Evolutionary conservation across 257 asterid species (phyloP), one percentile per base, ranked within the genome.

Genomic region (Osmanthus fragrans): DNA sequence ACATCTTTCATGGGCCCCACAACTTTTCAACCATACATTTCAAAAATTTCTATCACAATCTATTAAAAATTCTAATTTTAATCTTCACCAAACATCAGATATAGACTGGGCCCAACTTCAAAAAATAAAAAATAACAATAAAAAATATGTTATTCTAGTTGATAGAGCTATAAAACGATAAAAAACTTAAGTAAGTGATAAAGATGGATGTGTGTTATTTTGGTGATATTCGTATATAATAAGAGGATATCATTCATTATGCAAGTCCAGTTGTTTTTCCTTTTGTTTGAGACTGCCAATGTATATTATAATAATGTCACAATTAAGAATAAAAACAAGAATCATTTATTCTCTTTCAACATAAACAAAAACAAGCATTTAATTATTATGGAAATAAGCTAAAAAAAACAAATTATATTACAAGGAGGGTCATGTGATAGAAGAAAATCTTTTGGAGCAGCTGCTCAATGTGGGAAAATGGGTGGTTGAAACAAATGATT

Each of bases 341-440:
- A 18, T 56, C 39, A 29, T 40, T 83, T 83, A 88, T 83, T 88
- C 56, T 74, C 10, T 81, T 67, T 73, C 71, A 27, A 70, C 6
- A 36, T 7, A 36, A 36, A 36, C 6, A 36, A 36, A 40, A 40
- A 8, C 42, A 78, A 75, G 16, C 73, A 42, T 80, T 81, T 74
- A 71, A 63, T 36, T 71, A 60, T 78, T 73, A 73, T 60, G 65
- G 63, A 40, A 51, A 56, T 45, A 81, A 69, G 68, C 30, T 73
- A 75, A 83, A 34, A 73, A 64, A 56, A 51, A 70, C 78, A 51
- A 25, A 25, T 77, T 58, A 77, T 77, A 78, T 74, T 60, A 51
- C 83, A 78, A 83, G 72, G 36, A 71, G 73, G 74, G 80, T 82
- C 88, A 83, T 82, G 91, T 87, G 92, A 32, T 32, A 32, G 34